Evolutionary conservation across 805 yeast genomes (phyloP), one percentile per base, ranked within the genome.

Genomic region (Ogataea trehalophila): DNA sequence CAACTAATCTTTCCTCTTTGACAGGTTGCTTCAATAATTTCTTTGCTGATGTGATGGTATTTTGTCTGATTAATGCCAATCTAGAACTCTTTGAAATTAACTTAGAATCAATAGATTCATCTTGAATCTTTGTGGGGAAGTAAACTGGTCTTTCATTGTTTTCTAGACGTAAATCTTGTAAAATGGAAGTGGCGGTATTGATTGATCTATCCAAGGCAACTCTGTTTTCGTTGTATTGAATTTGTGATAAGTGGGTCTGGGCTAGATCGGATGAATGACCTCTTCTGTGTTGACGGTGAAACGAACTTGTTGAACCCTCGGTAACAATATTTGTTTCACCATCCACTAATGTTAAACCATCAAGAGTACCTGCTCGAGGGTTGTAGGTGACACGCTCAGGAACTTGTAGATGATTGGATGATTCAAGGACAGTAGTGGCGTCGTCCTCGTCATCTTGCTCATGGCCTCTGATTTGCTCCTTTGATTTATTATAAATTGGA

Each of bases 141-240:
- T 76, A 78, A 9, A 85, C 75, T 0, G 89, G 87, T 42, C 89
- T 67, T 31, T 68, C 65, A 26, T 66, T 69, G 58, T 86, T 86
- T 58, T 85, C 91, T 1, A 50, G 55, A 18, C 74, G 71, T 16
- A 86, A 63, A 18, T 81, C 79, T 18, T 65, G 59, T 42, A 86
- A 59, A 26, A 84, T 58, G 36, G 74, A 76, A 14, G 74, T 67
- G 1, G 83, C 76, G 31, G 76, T 71, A 50, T 74, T 68, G 47
- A 86, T 82, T 1, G 83, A 74, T 44, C 86, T 70, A 49, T 80
- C 84, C 46, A 91, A 69, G 0, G 84, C 75, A 0, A 80, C 69
- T 46, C 85, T 76, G 68, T 83, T 83, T 56, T 83, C 82, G 60
- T 88, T 88, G 63, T 86, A 92, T 51, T 80, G 85, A 47, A 85